These are phyloP conservation scores for Penicillium sp. DNA, from an alignment of 2,329 filamentous ascomycete species.

Conservation along the genomic window DNA sequence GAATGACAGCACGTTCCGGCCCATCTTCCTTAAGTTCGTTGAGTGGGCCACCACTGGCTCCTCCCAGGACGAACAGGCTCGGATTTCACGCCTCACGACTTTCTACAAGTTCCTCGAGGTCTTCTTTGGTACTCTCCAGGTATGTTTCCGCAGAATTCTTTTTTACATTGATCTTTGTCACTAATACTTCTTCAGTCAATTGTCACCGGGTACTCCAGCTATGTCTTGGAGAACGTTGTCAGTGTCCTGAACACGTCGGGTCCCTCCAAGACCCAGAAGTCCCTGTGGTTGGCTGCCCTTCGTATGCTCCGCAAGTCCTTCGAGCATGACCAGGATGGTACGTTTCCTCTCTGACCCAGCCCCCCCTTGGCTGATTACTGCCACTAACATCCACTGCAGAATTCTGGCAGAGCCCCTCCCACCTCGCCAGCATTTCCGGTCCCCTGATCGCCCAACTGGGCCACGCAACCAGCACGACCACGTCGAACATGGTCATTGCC, in stretches of 20 bases:
- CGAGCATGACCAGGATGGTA: conserved; percentile 79
- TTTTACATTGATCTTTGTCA: not conserved
- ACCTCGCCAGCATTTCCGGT: conserved; percentile 71
- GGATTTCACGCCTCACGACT: conserved; percentile 64
- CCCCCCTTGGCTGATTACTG: not conserved
- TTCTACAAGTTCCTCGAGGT: conserved; percentile 76
- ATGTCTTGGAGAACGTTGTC: conserved; percentile 73
- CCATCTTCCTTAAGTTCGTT: conserved; percentile 80
- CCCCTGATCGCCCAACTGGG: conserved; percentile 68
- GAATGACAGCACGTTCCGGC: conserved; percentile 89
- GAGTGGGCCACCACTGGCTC: conserved; percentile 70
- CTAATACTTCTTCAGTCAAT: conserved; percentile 58
- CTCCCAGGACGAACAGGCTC: conserved; percentile 59
- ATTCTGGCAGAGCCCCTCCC: conserved; percentile 90
- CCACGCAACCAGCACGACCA: conserved; percentile 38
- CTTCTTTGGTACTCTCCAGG: conserved; percentile 81
- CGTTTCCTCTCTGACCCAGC: conserved; percentile 6
- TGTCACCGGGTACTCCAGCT: conserved; percentile 86
- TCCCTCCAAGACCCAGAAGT: conserved; percentile 48
- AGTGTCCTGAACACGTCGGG: conserved; percentile 52
- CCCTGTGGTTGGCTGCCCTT: conserved; percentile 68
- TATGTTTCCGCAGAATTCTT: conserved; percentile 22
- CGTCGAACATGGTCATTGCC: conserved; percentile 45
- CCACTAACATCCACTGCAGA: conserved; percentile 39
- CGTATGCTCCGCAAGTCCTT: conserved; percentile 72